These are phyloP conservation scores for Ustilago cynodontis DNA, from an alignment of 1,284 basidiomycete genomes.

Conservation along the genomic window DNA sequence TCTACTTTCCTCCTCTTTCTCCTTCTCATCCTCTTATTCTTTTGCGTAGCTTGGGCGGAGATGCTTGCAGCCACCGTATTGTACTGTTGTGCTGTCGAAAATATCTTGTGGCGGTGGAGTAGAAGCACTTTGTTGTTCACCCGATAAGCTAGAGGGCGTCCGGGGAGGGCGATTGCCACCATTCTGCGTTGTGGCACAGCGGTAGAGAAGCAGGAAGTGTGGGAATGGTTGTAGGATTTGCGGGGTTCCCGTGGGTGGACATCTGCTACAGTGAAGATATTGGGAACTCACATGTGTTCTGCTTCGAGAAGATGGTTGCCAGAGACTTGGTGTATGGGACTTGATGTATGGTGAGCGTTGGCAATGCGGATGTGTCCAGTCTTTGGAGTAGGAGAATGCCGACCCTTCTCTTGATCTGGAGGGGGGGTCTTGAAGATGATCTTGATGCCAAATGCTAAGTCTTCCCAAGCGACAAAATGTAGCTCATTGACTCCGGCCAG, in stretches of 20 bases:
- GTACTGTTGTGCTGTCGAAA: too few species aligned
- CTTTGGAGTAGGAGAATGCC: too few species aligned
- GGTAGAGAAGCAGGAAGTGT: slow-evolving; percentile 6
- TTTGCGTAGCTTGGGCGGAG: background rate
- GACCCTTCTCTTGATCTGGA: too few species aligned
- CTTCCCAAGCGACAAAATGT: background rate
- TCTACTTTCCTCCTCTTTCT: background rate
- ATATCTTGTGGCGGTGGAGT: background rate
- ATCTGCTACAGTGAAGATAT: background rate
- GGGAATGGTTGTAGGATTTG: slow-evolving; percentile 2
- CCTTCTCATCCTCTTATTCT: background rate
- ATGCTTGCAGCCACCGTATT: too few species aligned
- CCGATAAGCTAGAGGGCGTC: background rate
- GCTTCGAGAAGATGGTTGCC: background rate
- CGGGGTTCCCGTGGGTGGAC: background rate
- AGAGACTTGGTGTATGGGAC: background rate
- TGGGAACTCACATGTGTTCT: background rate
- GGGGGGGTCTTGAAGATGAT: too few species aligned
- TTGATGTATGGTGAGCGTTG: too few species aligned
- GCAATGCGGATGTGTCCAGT: too few species aligned
- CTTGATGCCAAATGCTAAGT: too few species aligned
- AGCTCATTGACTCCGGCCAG: background rate
- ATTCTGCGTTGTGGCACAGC: background rate
- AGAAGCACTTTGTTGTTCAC: slow-evolving; percentile 7
- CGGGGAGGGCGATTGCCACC: background rate